phyloP scores from a whole-genome alignment of 495 filamentous ascomycete species.

The Tuber microsphaerosporum region DNA sequence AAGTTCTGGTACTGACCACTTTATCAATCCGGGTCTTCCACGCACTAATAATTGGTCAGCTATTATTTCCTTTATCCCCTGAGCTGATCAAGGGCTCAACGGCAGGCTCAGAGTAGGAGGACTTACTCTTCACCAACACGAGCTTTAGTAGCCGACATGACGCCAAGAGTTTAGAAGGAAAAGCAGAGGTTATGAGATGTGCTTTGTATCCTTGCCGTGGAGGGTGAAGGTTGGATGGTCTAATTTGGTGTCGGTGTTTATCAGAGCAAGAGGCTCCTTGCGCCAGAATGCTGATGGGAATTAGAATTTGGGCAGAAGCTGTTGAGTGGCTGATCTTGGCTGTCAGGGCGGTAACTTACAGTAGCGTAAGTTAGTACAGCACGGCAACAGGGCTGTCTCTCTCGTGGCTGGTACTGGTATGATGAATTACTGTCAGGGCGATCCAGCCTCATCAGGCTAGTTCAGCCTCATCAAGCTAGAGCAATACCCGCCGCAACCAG shows the following conservation, averaged over 20 bases:
- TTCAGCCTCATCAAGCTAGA: neutral
- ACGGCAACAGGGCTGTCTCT: neutral
- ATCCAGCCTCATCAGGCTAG: neutral
- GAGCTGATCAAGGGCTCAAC: neutral
- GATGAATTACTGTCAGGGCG: neutral
- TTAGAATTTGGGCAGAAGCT: neutral
- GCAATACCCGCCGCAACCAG: neutral
- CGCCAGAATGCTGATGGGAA: neutral
- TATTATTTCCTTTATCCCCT: conserved; percentile 16
- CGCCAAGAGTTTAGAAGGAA: conserved; percentile 6
- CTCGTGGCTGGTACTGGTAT: neutral
- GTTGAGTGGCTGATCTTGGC: neutral
- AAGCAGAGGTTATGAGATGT: neutral
- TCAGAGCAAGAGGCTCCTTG: neutral
- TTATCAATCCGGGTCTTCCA: conserved; percentile 80
- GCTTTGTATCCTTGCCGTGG: neutral
- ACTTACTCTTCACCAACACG: conserved; percentile 96
- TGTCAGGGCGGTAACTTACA: neutral
- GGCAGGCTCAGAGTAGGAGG: conserved; percentile 23
- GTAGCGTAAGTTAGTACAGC: neutral
- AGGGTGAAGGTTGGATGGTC: neutral
- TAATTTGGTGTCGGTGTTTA: neutral
- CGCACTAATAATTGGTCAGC: conserved; percentile 55
- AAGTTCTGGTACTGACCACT: conserved; percentile 43
- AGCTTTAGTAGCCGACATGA: conserved; percentile 79